A percentile compares a stretch with the other conserved stretches of the same genome.
Conservation (phyloP, 2,329 filamentous ascomycete genomes). For the Colletotrichum agaves region DNA sequence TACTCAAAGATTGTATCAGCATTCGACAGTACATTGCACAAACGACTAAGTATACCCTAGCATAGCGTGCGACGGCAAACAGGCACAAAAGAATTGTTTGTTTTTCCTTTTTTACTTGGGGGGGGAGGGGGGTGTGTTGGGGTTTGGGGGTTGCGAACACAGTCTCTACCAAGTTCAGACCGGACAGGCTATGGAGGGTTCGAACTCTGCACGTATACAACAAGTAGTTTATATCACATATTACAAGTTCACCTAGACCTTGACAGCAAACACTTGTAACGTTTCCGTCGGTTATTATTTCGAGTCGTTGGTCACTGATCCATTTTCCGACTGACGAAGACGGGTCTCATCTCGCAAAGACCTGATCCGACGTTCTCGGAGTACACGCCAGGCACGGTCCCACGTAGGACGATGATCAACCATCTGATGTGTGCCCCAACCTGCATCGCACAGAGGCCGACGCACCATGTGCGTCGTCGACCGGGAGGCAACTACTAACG, state of each 20-base stretch:
- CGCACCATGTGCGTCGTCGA: background rate
- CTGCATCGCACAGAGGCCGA: background rate
- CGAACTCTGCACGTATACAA: slow-evolving; percentile 4
- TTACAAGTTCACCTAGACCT: slow-evolving; percentile 8
- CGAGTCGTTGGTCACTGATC: background rate
- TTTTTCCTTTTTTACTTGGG: background rate
- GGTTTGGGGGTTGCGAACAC: background rate
- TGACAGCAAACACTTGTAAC: background rate
- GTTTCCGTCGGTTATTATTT: slow-evolving; percentile 12
- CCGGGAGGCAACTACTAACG: slow-evolving; percentile 11
- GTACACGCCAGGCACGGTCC: slow-evolving; percentile 17
- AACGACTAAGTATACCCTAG: slow-evolving; percentile 20
- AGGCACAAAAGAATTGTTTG: background rate
- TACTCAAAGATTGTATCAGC: slow-evolving; percentile 17
- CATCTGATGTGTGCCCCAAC: slow-evolving; percentile 17
- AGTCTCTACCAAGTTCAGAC: slow-evolving; percentile 23
- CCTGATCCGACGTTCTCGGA: background rate
- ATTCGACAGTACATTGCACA: slow-evolving; percentile 20
- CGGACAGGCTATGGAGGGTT: background rate
- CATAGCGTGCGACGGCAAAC: slow-evolving; percentile 28
- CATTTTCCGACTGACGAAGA: background rate
- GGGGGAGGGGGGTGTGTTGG: no score
- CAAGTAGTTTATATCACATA: slow-evolving; percentile 16
- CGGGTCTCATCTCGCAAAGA: slow-evolving; percentile 11
- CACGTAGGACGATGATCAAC: slow-evolving; percentile 14